Percentiles rank a stretch among this genome's conserved stretches.
phyloP scores from a whole-genome alignment of 2,329 filamentous ascomycete genomes.

The Exutisphaerella laricina region DNA sequence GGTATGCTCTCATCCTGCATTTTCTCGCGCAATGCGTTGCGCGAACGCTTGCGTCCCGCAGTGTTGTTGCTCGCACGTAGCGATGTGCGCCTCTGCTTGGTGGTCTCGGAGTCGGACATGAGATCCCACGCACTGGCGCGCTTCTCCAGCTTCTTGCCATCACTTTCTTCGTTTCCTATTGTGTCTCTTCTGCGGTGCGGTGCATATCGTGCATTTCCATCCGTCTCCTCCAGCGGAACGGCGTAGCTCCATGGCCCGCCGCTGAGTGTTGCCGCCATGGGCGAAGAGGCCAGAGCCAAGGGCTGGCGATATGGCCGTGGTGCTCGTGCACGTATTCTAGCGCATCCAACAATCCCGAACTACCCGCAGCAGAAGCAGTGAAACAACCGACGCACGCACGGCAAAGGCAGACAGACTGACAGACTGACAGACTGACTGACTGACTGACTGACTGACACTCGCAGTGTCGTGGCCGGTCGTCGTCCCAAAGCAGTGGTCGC shows the following conservation, averaged over 20 bases:
- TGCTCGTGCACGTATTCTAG: too few species aligned
- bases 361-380: too few species aligned
- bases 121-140: slow-evolving; percentile 20
- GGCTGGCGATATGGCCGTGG: too few species aligned
- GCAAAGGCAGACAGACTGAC: too few species aligned
- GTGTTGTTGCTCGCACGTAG: slow-evolving; percentile 17
- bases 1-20: slow-evolving; percentile 10
- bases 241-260: slow-evolving; percentile 21
- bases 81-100: slow-evolving; percentile 23
- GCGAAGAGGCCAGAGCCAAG: too few species aligned
- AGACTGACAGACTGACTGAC: too few species aligned
- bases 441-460: too few species aligned
- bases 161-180: slow-evolving; percentile 1
- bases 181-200: slow-evolving; percentile 1
- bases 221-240: slow-evolving; percentile 21
- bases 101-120: slow-evolving; percentile 26
- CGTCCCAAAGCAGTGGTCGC: too few species aligned
- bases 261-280: slow-evolving; percentile 15
- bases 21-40: slow-evolving; percentile 23
- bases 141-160: slow-evolving; percentile 11
- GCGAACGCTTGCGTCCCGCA: slow-evolving; percentile 26
- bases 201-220: slow-evolving; percentile 18
- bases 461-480: too few species aligned
- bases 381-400: too few species aligned
- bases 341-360: too few species aligned